Base-by-base conservation (phyloP, 805 yeast genomes). In the Cyberlindnera americana region DNA sequence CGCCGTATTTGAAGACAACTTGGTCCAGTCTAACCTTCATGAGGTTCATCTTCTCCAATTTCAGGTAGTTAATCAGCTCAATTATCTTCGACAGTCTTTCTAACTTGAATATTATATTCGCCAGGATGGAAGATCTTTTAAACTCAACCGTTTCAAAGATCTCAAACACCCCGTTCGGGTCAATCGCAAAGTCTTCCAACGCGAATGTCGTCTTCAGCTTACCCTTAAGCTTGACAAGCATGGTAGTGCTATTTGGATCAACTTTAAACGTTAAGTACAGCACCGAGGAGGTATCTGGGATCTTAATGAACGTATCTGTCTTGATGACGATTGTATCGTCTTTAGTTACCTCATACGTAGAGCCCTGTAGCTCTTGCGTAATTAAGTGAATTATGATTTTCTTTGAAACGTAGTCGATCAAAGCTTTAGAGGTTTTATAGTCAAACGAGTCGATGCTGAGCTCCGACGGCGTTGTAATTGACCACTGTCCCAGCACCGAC, bases 251-350 rank as follows among this genome's bases (percentile, higher is more conserved):
- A 10, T 33, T 30, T 3, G 44, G 37, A 10, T 50, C 46, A 11
- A 59, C 48, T 14, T 46, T 52, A 21, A 66, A 54, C 3, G 41
- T 51, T 17, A 70, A 41, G 19, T 62, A 53, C 23, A 69, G 33
- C 2, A 69, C 54, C 19, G 59, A 60, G 10, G 62, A 57, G 33
- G 69, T 61, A 37, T 59, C 56, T 3, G 66, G 62, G 10, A 68
- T 63, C 31, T 61, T 53, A 35, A 62, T 62, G 31, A 69, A 55
- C 1, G 66, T 48, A 23, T 60, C 56, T 15, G 69, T 68, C 28
- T 63, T 57, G 13, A 67, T 51, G 3, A 66, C 37, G 17, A 69
- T 43, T 5, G 48, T 35, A 8, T 41, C 42, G 15, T 43, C 43
- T 17, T 38, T 32, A 1, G 35, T 31, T 3, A 44, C 37, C 13